phyloP scores from a whole-genome alignment of 2,329 filamentous ascomycete genomes.

The Aspergillus awamori region DNA sequence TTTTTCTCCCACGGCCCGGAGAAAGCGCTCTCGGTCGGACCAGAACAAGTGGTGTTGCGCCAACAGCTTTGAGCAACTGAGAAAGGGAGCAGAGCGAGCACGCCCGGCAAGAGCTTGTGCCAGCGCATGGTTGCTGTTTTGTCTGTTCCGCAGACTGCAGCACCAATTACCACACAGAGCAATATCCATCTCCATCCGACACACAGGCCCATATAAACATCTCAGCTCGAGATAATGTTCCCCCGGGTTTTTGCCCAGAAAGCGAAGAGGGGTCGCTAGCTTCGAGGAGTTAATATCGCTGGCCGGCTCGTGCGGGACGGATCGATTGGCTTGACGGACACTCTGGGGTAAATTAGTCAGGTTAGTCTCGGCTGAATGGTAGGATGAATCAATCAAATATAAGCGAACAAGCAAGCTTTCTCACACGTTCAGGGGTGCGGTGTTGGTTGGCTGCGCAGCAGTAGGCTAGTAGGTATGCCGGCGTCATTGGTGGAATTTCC shows the following conservation, averaged over 20 bases:
- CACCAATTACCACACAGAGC: constrained; percentile 15
- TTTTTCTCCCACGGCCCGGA: constrained; percentile 61
- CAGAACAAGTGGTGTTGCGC: constrained; percentile 58
- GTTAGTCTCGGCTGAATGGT: constrained; percentile 1
- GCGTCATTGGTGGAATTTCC: constrained; percentile 22
- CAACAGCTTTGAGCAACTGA: constrained; percentile 50
- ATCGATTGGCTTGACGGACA: neutral
- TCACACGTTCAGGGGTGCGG: neutral
- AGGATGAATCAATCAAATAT: neutral
- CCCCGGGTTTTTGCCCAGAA: constrained; percentile 12
- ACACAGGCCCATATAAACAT: neutral
- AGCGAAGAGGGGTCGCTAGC: constrained; percentile 12
- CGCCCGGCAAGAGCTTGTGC: constrained; percentile 13
- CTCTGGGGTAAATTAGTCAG: constrained; percentile 1
- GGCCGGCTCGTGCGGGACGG: constrained; percentile 4
- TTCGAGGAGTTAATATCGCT: constrained; percentile 8
- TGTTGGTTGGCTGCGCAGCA: neutral
- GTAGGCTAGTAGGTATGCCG: neutral
- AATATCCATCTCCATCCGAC: neutral
- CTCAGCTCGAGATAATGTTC: neutral
- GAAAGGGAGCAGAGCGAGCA: constrained; percentile 20
- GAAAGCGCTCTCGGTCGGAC: constrained; percentile 55
- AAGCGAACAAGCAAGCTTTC: constrained; percentile 2
- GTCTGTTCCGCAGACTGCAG: neutral
- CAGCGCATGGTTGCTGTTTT: constrained; percentile 10